These are phyloP conservation scores for Phoma sp. DNA, from an alignment of 2,329 filamentous ascomycete genomes.

Conservation along the genomic window DNA sequence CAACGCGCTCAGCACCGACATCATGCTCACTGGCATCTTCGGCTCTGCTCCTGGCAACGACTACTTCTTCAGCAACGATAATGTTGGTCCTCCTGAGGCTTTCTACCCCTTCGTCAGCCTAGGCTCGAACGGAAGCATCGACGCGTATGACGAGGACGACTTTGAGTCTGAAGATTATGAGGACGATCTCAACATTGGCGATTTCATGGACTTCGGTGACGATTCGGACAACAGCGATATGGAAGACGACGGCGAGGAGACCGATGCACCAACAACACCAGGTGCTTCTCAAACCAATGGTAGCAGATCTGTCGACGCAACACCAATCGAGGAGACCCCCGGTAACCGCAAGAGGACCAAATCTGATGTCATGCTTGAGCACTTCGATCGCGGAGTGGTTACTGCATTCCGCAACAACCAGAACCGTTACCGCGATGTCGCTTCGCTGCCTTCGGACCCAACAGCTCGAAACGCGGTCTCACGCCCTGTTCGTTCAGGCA, in stretches of 20 bases:
- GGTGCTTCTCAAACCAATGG: constrained; percentile 41
- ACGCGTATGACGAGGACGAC: constrained; percentile 61
- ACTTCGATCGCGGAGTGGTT: constrained; percentile 60
- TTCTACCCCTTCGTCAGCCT: constrained; percentile 73
- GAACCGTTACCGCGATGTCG: constrained; percentile 48
- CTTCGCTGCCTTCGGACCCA: constrained; percentile 47
- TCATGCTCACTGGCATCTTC: constrained; percentile 80
- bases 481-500: constrained; percentile 47
- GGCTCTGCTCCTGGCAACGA: constrained; percentile 52
- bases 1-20: constrained; percentile 60
- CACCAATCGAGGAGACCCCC: constrained; percentile 32
- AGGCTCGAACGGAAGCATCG: constrained; percentile 63
- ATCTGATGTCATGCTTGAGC: constrained; percentile 50
- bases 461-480: constrained; percentile 46
- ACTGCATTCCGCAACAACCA: constrained; percentile 52
- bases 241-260: constrained; percentile 47
- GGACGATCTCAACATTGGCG: constrained; percentile 56
- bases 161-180: constrained; percentile 65
- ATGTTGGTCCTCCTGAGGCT: constrained; percentile 76
- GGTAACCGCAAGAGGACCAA: constrained; percentile 35
- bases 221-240: constrained; percentile 45
- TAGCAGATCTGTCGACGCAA: constrained; percentile 41
- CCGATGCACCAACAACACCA: constrained; percentile 46
- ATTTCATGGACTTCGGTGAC: constrained; percentile 50
- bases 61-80: constrained; percentile 62